A percentile compares a stretch with the other conserved stretches of the same genome.
Evolutionary conservation across 345 rosid genomes (phyloP).

Genomic region (Limnanthes douglasii): DNA sequence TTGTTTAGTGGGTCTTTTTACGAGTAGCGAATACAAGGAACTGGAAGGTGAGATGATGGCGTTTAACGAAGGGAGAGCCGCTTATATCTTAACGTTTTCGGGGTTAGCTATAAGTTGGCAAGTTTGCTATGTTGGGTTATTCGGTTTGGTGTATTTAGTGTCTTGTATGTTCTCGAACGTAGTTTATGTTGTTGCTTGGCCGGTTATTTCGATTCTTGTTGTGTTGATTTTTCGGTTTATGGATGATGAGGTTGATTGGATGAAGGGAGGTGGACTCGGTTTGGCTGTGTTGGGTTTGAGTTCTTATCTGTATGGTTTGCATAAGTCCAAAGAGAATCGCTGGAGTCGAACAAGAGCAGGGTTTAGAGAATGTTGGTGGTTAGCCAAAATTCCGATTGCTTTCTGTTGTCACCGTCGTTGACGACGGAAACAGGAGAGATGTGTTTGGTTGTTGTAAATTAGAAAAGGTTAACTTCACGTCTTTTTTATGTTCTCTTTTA

Average conservation of each 20-base stretch:
- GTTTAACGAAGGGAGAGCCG: slow-evolving; percentile 14
- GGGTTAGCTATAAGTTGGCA: slow-evolving; percentile 15
- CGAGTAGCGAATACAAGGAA: slow-evolving; percentile 15
- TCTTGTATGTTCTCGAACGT: slow-evolving; percentile 16
- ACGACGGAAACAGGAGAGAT: no score
- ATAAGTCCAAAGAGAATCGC: slow-evolving; percentile 12
- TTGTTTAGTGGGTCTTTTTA: slow-evolving; percentile 10
- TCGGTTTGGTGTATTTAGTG: slow-evolving; percentile 12
- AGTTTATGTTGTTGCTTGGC: slow-evolving; percentile 15
- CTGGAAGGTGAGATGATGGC: slow-evolving; percentile 10
- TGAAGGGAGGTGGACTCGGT: slow-evolving; percentile 12
- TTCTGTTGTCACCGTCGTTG: no score
- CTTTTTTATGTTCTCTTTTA: no score
- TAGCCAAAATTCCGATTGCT: no score
- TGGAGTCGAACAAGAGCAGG: no score
- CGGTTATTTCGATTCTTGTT: slow-evolving; percentile 10
- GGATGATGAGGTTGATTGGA: slow-evolving; percentile 14
- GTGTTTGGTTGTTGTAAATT: no score
- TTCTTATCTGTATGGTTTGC: slow-evolving; percentile 11
- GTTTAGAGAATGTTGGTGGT: no score
- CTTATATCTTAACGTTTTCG: slow-evolving; percentile 10
- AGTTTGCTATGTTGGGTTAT: slow-evolving; percentile 14
- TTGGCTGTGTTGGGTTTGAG: slow-evolving; percentile 14
- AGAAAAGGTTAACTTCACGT: no score
- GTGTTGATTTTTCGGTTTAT: slow-evolving; percentile 11